Evolutionary conservation across 257 asterid genomes (phyloP), one percentile per base, ranked within the genome.

Genomic region (Parsonsia alboflavescens): DNA sequence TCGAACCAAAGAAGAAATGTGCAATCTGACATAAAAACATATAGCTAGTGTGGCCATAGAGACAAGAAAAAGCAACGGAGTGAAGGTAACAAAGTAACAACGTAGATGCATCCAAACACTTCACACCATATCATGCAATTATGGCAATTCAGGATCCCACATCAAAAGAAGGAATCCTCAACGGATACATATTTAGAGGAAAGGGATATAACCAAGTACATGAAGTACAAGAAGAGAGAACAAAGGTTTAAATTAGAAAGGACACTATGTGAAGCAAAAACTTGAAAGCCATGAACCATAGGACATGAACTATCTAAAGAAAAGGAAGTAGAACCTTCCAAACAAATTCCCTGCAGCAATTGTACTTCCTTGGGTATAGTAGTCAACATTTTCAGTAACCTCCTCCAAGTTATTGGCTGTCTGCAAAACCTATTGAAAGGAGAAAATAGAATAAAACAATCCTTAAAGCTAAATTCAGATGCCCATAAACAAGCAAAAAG

Each of bases 371-470:
- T 90, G 97, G 77, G 91, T 93, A 59, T 90, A 89, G 82, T 94
- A 94, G 77, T 94, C 99, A 69, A 94, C 99, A 83, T 88, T 92
- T 85, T 94, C 99, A 26, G 99, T 94, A 68, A 94, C 99, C 87
- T 94, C 99, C 95, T 94, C 99, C 72, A 94, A 89, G 86, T 89
- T 94, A 79, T 80, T 92, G 68, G 98, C 97, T 80, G 99, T 92
- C 86, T 94, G 97, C 81, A 94, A 80, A 70, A 94, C 95, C 99
- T 94, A 82, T 68, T 65, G 64, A 74, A 75, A 70, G 78, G 77
- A 44, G 73, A 76, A 68, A 68, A 39, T 41, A 64, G 52, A 24
- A 17, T 62, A 54, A 79, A 69, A 73, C 52, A 45, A 75, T 44
- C 50, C 62, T 26, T 17, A 62, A 52, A 26, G 44, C 44, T 19